Evolutionary conservation across 1,284 basidiomycete species (phyloP).

Genomic region (Puccinia novopanici): DNA sequence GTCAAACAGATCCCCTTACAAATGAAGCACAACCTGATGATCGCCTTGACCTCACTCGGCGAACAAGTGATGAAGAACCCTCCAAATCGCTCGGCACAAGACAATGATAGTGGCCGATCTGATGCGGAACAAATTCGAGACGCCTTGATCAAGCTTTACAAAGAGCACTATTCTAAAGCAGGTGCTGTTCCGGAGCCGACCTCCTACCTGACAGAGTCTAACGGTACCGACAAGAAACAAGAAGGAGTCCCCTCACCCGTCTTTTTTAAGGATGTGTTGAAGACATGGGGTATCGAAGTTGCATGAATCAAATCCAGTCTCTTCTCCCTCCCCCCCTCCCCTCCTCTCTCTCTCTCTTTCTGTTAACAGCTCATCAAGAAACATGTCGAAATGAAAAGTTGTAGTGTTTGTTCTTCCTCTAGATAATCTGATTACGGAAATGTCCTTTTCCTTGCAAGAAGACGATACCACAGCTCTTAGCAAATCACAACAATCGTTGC

Average conservation of each 20-base stretch:
- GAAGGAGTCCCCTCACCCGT: neutral
- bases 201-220: neutral
- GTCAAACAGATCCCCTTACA: slow-evolving; percentile 15
- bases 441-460: neutral
- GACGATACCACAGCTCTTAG: neutral
- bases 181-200: neutral
- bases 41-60: slow-evolving; percentile 11
- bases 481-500: no score
- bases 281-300: neutral
- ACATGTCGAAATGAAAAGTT: neutral
- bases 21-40: slow-evolving; percentile 23
- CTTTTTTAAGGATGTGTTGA: neutral
- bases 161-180: neutral
- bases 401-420: neutral
- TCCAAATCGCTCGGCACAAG: neutral
- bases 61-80: slow-evolving; percentile 9
- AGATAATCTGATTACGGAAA: neutral
- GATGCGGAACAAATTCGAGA: slow-evolving; percentile 12
- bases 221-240: neutral
- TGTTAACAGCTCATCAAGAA: neutral
- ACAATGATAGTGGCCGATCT: neutral
- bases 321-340: no score
- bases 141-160: neutral
- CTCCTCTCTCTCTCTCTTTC: neutral
- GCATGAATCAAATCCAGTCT: neutral